Conservation (phyloP, 768 basidiomycete species). For the Tricholoma bakamatsutake region DNA sequence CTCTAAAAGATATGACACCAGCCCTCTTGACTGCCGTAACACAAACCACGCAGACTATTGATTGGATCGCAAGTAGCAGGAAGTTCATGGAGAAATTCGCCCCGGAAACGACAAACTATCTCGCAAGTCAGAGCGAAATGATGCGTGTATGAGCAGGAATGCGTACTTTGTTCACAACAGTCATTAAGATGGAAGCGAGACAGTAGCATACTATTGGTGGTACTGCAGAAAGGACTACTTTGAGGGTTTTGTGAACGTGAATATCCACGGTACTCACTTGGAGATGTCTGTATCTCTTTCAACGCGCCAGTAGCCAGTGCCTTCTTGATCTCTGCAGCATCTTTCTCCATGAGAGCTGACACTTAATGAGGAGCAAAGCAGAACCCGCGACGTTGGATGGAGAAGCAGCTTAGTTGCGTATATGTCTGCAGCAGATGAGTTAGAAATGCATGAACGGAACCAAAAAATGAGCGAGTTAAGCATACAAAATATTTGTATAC, state of each 20-base stretch:
- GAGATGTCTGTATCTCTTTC: conserved; percentile 21
- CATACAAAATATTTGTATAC: background rate
- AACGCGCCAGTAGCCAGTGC: conserved; percentile 29
- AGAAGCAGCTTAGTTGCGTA: no score
- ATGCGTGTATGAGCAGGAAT: background rate
- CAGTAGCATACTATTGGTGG: conserved; percentile 88
- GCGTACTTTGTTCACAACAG: conserved; percentile 88
- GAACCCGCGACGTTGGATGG: background rate
- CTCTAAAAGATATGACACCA: conserved; percentile 79
- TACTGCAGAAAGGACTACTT: conserved; percentile 34
- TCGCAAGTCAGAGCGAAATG: conserved; percentile 23
- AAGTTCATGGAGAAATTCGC: conserved; percentile 95
- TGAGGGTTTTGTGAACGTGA: background rate
- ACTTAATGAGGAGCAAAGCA: background rate
- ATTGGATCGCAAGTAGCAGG: conserved; percentile 87
- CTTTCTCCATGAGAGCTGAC: conserved; percentile 12
- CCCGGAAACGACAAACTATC: conserved; percentile 87
- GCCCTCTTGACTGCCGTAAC: conserved; percentile 69
- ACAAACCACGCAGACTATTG: conserved; percentile 76
- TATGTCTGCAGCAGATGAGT: no score
- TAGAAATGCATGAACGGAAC: background rate
- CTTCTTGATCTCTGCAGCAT: conserved; percentile 29
- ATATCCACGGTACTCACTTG: conserved; percentile 15
- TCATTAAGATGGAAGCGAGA: conserved; percentile 92
- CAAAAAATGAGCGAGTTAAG: background rate